Base-by-base conservation (phyloP, 331 rosid genomes). In the Pyrus hybrid region DNA sequence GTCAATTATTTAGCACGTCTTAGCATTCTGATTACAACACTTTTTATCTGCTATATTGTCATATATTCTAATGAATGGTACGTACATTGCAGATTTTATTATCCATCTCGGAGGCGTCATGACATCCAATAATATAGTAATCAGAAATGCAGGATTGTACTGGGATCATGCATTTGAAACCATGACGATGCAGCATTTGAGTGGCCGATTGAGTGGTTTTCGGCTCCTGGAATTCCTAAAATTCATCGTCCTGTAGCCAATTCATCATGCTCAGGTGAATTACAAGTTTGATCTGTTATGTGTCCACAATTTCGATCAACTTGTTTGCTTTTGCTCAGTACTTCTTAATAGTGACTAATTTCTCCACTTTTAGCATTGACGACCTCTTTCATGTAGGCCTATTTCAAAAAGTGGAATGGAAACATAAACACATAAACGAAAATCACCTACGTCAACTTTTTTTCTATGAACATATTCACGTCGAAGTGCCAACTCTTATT, bases 161-260 rank as follows among this genome's bases (percentile, higher is more conserved):
- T 91, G 96, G 98, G 91, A 91, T 65, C 87, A 63, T 56, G 97
- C 97, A 65, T 88, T 29, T 96, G 97, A 73, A 91, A 93, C 77
- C 98, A 91, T 61, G 97, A 91, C 62, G 98, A 93, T 81, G 94
- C 96, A 6, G 60, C 86, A 5, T 93, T 93, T 80, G 80, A 78
- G 28, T 93, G 98, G 97, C 97, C 97, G 29, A 32, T 87, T 16
- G 85, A 93, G 66, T 91, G 98, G 96, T 90, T 93, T 79, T 90
- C 89, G 26, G 7, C 87, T 3, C 83, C 86, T 43, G 94, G 97
- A 70, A 88, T 93, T 72, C 96, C 98, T 78, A 80, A 45, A 51
- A 69, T 80, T 71, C 75, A 4, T 57, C 91, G 98, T 74, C 84
- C 87, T 61, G 67, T 62, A 16, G 25, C 73, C 41, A 43, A 32